Conservation (phyloP, 2,329 filamentous ascomycete genomes). For the Blastomyces silverae region DNA sequence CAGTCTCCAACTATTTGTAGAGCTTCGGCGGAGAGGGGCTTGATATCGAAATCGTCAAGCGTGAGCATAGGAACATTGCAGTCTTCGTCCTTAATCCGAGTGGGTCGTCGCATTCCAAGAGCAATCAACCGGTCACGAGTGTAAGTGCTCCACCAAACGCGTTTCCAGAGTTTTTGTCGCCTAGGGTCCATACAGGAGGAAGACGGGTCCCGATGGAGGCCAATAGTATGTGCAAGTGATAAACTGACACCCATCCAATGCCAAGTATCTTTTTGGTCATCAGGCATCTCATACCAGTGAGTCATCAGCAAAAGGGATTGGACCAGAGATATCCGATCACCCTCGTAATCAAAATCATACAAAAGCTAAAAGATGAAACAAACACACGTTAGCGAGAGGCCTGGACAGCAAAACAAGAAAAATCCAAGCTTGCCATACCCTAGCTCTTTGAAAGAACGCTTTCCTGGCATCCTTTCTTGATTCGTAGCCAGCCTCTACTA, state of each 20-base stretch:
- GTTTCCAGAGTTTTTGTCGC: constrained; percentile 80
- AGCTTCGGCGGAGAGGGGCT: constrained; percentile 59
- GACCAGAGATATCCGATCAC: constrained; percentile 78
- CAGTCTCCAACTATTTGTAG: constrained; percentile 64
- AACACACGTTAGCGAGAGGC: constrained; percentile 15
- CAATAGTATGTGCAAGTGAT: constrained; percentile 87
- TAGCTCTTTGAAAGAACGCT: constrained; percentile 80
- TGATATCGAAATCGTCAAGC: constrained; percentile 76
- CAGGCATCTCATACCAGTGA: constrained; percentile 95
- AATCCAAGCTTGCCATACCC: constrained; percentile 49
- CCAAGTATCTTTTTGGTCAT: constrained; percentile 97
- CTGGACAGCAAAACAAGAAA: not conserved
- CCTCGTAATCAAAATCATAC: constrained; percentile 94
- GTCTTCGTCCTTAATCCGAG: constrained; percentile 85
- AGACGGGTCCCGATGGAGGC: constrained; percentile 77
- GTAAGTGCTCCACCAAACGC: constrained; percentile 97
- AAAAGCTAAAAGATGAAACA: constrained; percentile 52
- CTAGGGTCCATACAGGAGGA: constrained; percentile 66
- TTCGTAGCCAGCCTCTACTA: constrained; percentile 69
- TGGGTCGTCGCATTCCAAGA: constrained; percentile 86
- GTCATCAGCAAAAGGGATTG: constrained; percentile 88
- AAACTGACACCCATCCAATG: constrained; percentile 98
- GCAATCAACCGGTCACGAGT: constrained; percentile 91
- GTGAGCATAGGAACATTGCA: constrained; percentile 89
- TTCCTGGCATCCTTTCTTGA: constrained; percentile 76